Conservation (phyloP, 2,329 filamentous ascomycete genomes). For the Xylariaceae sp. region DNA sequence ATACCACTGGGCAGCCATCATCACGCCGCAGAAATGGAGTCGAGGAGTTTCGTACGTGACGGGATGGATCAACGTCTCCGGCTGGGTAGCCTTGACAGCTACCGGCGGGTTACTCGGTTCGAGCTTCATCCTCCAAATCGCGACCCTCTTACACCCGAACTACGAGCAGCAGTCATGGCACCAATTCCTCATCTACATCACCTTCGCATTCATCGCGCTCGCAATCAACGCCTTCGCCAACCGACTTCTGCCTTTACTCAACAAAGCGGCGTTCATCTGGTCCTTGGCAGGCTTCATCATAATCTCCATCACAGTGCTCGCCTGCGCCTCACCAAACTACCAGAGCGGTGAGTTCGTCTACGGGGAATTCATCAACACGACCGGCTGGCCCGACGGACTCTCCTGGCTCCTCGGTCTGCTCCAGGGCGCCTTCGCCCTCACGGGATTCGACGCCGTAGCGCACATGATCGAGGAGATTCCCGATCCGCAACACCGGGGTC, state of each 20-base stretch:
- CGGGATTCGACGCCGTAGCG: constrained; percentile 50
- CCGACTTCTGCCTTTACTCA: constrained; percentile 58
- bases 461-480: constrained; percentile 59
- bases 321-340: constrained; percentile 62
- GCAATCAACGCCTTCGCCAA: constrained; percentile 63
- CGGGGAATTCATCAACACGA: constrained; percentile 62
- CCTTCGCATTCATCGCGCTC: constrained; percentile 57
- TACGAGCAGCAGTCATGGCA: constrained; percentile 63
- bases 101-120: constrained; percentile 65
- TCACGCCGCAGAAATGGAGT: constrained; percentile 58
- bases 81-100: constrained; percentile 66
- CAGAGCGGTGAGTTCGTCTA: constrained; percentile 64
- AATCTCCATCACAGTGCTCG: constrained; percentile 65
- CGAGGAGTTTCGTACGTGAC: constrained; percentile 65
- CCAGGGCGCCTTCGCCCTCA: constrained; percentile 48
- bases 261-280: constrained; percentile 68
- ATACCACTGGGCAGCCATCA: constrained; percentile 69
- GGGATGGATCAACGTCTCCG: constrained; percentile 70
- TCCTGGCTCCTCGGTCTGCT: constrained; percentile 54
- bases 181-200: constrained; percentile 69
- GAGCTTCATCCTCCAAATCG: constrained; percentile 62
- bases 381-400: constrained; percentile 66
- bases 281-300: constrained; percentile 64
- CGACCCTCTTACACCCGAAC: constrained; percentile 55
- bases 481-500: constrained; percentile 31